These are phyloP conservation scores for Perkinsus marinus DNA, from an alignment of 169 alveolate species.

Conservation along the genomic window DNA sequence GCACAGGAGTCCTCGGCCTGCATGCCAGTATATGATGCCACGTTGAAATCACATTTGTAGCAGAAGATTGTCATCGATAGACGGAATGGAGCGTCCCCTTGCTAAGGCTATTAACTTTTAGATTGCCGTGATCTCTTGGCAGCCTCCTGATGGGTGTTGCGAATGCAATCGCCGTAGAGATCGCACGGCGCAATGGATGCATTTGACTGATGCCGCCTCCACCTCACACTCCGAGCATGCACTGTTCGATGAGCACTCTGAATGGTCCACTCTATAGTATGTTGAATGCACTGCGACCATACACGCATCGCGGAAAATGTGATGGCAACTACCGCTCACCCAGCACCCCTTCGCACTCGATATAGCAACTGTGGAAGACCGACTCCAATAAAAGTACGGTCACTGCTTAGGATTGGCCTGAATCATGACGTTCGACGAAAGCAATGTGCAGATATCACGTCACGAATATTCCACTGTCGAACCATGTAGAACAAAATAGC, in stretches of 20 bases:
- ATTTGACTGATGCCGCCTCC: not conserved
- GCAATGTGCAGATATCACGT: too few species aligned
- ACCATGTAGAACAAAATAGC: too few species aligned
- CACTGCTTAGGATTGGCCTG: too few species aligned
- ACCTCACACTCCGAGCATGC: conserved; percentile 4
- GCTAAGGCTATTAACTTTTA: not conserved
- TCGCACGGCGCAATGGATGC: conserved; percentile 3
- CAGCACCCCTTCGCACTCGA: conserved; percentile 6
- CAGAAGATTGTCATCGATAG: too few species aligned
- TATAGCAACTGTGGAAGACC: not conserved
- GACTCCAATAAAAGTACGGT: too few species aligned
- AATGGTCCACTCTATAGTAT: not conserved
- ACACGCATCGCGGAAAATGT: not conserved
- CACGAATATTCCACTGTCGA: too few species aligned
- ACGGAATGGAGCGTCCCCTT: conserved; percentile 2
- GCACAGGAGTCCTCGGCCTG: conserved; percentile 7
- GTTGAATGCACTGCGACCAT: conserved; percentile 4
- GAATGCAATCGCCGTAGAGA: conserved; percentile 6
- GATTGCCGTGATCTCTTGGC: not conserved
- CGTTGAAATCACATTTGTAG: too few species aligned
- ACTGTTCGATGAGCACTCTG: conserved; percentile 5
- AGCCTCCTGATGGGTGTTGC: not conserved
- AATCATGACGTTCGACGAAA: too few species aligned
- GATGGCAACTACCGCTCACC: conserved; percentile 8
- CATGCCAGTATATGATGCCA: too few species aligned